Percentiles rank a stretch among this genome's conserved stretches.
phyloP scores from a whole-genome alignment of 352 stramenopile genomes.

The Globisporangium abappressorium region DNA sequence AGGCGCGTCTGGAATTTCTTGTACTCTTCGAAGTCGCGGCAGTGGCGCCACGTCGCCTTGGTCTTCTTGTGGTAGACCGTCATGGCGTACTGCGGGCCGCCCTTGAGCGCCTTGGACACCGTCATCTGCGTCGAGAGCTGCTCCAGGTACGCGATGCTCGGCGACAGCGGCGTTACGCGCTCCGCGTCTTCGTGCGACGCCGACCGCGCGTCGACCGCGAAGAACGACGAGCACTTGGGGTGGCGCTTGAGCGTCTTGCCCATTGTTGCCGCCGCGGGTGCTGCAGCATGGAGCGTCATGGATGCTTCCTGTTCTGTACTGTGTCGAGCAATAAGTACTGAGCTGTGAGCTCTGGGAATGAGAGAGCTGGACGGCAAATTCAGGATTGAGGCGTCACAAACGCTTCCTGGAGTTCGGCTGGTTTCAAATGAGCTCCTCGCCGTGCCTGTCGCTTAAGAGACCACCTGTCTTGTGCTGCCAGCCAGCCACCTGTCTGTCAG shows the following conservation, averaged over 20 bases:
- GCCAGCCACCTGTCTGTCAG: background rate
- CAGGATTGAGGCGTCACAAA: background rate
- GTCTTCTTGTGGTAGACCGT: slow-evolving; percentile 8
- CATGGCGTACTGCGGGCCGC: slow-evolving; percentile 6
- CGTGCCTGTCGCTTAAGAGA: background rate
- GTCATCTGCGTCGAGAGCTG: slow-evolving; percentile 4
- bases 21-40: slow-evolving; percentile 22
- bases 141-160: slow-evolving; percentile 12
- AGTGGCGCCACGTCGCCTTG: slow-evolving; percentile 6
- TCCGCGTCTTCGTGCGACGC: background rate
- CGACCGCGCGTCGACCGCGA: background rate
- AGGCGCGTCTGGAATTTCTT: slow-evolving; percentile 27
- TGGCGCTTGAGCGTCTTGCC: slow-evolving; percentile 6
- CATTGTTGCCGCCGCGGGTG: background rate
- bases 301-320: background rate
- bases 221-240: slow-evolving; percentile 9
- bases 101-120: slow-evolving; percentile 1
- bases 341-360: no score
- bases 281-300: background rate
- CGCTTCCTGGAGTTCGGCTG: background rate
- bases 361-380: background rate
- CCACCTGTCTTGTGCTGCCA: background rate
- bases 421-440: background rate
- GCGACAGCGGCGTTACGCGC: background rate
- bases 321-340: no score